Evolutionary conservation across 805 yeast species (phyloP), one percentile per base, ranked within the genome.

Genomic region (Saturnispora kantuleensis): DNA sequence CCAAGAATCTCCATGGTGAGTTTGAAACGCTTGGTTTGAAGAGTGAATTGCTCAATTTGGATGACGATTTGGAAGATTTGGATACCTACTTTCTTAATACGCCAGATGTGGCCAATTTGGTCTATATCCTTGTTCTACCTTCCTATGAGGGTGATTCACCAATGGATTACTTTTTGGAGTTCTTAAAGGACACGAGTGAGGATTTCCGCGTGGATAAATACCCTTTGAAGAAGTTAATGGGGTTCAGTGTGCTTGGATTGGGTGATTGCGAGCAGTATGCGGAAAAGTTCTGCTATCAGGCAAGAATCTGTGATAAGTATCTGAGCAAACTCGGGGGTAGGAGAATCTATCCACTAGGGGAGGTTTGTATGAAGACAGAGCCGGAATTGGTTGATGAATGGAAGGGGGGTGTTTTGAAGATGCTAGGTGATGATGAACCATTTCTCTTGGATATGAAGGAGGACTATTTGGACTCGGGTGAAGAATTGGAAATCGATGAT

Each of bases 81-180:
- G 97, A 89, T 55, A 83, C 83, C 47, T 88, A 76, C 60, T 88
- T 88, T 58, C 69, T 85, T 39, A 74, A 73, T 41, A 70, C 77
- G 10, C 94, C 95, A 5, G 61, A 61, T 4, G 18, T 49, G 1
- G 32, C 48, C 1, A 72, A 32, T 26, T 48, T 49, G 15, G 63
- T 86, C 10, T 88, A 86, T 55, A 58, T 89, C 32, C 51, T 88
- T 47, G 85, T 88, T 12, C 67, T 88, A 30, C 97, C 97, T 1
- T 86, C 96, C 0, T 88, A 88, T 58, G 96, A 87, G 52, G 84
- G 89, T 0, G 97, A 88, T 60, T 84, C 94, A 1, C 96, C 97
- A 11, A 71, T 89, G 30, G 97, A 88, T 61, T 89, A 78, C 57
- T 86, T 87, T 60, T 66, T 88, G 46, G 94, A 85, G 54, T 79